Base-by-base conservation (phyloP, 2,329 filamentous ascomycete species). In the Botrytis deweyae region DNA sequence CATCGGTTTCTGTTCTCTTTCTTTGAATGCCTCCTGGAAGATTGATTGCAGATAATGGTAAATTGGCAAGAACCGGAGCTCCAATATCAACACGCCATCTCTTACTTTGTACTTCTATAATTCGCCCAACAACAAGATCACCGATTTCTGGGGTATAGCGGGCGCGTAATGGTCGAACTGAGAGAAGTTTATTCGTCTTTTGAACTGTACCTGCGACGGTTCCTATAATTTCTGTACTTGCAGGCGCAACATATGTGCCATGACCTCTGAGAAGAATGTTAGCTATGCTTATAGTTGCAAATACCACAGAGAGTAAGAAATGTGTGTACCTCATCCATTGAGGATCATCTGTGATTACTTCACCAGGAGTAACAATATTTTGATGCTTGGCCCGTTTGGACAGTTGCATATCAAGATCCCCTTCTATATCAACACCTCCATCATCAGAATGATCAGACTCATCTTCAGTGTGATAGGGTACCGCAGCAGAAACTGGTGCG, bases 171-270 rank as follows among this genome's bases (percentile, higher is more conserved):
- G 96, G 94, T 2, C 92, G 91, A 73, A 99, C 93, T 3, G 94
- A 97, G 77, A 99, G 91, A 66, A 99, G 91, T 83, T 98, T 98
- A 88, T 99, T 99, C 75, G 95, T 98, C 82, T 95, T 95, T 81
- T 92, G 91, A 52, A 98, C 87, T 10, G 92, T 95, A 80, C 96
- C 96, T 10, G 95, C 95, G 46, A 99, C 92, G 9, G 96, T 97
- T 66, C 94, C 95, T 73, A 92, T 89, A 81, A 99, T 99, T 74
- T 90, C 87, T 7, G 88, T 89, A 70, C 88, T 87, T 65, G 85
- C 82, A 7, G 87, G 83, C 29, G 88, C 88, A 65, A 93, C 86
- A 82, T 93, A 97, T 68, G 96, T 99, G 78, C 96, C 96, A 84
- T 99, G 96, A 80, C 96, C 96, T 84, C 94, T 93, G n/a, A 10